Percentiles rank a stretch among this genome's conserved stretches.
phyloP scores from a whole-genome alignment of 1,284 basidiomycete genomes.

The Irpex sp. region DNA sequence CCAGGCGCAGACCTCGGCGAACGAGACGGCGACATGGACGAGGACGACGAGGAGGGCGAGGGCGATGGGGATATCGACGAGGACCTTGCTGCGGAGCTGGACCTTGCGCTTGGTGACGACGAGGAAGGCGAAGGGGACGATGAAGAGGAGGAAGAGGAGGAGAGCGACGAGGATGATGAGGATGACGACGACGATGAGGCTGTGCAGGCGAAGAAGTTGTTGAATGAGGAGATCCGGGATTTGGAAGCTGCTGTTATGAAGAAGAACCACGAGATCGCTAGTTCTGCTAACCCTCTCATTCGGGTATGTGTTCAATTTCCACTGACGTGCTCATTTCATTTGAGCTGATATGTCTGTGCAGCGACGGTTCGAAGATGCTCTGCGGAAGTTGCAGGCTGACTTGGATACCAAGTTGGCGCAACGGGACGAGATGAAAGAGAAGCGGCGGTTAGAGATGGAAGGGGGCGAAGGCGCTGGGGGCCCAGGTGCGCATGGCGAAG shows the following conservation, averaged over 20 bases:
- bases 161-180: slow-evolving; percentile 62
- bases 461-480: slow-evolving; percentile 49
- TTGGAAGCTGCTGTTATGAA: slow-evolving; percentile 84
- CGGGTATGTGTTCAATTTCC: slow-evolving; percentile 44
- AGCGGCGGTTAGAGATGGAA: slow-evolving; percentile 62
- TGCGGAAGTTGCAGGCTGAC: slow-evolving; percentile 84
- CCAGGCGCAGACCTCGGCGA: slow-evolving; percentile 43
- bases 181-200: slow-evolving; percentile 65
- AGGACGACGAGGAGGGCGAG: slow-evolving; percentile 54
- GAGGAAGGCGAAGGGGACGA: slow-evolving; percentile 70
- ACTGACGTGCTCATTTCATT: not conserved
- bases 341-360: slow-evolving; percentile 27
- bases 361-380: slow-evolving; percentile 92
- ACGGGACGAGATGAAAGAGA: slow-evolving; percentile 72
- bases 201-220: slow-evolving; percentile 70
- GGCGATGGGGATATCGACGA: slow-evolving; percentile 78
- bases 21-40: slow-evolving; percentile 61
- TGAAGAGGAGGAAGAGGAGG: slow-evolving; percentile 67
- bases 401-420: slow-evolving; percentile 84
- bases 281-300: slow-evolving; percentile 86
- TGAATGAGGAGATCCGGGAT: slow-evolving; percentile 89
- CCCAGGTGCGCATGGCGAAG: slow-evolving; percentile 38
- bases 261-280: slow-evolving; percentile 84
- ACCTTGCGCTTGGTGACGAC: slow-evolving; percentile 64
- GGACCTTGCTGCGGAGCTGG: slow-evolving; percentile 72